These are phyloP conservation scores for Gymnopilus dilepis DNA, from an alignment of 768 basidiomycete genomes.

Conservation along the genomic window DNA sequence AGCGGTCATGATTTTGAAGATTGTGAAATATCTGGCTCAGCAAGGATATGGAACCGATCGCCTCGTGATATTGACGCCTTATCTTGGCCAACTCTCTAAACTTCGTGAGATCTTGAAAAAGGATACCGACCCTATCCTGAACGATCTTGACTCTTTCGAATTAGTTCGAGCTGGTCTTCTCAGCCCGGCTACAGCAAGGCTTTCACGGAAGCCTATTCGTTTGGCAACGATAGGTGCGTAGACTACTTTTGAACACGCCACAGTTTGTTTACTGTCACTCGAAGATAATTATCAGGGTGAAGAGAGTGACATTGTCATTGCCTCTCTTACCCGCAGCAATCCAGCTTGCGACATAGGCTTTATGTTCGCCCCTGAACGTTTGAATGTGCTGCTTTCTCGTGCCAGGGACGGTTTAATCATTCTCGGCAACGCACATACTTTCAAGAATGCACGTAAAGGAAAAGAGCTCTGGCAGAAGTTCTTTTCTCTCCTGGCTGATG, in stretches of 20 bases:
- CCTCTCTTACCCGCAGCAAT: slow-evolving; percentile 67
- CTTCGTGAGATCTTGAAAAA: slow-evolving; percentile 50
- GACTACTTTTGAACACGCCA: neutral
- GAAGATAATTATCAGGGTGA: slow-evolving; percentile 81
- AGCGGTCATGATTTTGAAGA: slow-evolving; percentile 67
- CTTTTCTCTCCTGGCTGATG: slow-evolving; percentile 37
- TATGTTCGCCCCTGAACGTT: slow-evolving; percentile 70
- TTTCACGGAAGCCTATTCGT: slow-evolving; percentile 50
- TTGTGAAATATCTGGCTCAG: slow-evolving; percentile 66
- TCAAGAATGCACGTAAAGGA: slow-evolving; percentile 52
- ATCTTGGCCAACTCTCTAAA: slow-evolving; percentile 65
- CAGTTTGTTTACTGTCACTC: neutral
- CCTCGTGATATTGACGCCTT: slow-evolving; percentile 71
- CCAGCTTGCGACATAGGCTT: slow-evolving; percentile 63
- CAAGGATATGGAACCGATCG: slow-evolving; percentile 69
- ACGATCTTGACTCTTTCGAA: slow-evolving; percentile 66
- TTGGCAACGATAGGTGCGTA: slow-evolving; percentile 67
- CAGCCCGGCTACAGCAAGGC: slow-evolving; percentile 41
- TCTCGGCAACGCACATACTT: slow-evolving; percentile 68
- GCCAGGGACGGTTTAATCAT: slow-evolving; percentile 71
- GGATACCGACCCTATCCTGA: slow-evolving; percentile 62
- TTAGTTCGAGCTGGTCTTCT: slow-evolving; percentile 62
- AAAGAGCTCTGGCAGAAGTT: slow-evolving; percentile 56
- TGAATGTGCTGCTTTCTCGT: slow-evolving; percentile 74
- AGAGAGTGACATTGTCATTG: slow-evolving; percentile 71